phyloP scores from a whole-genome alignment of 176 grass and related monocot genomes.

The Musa acuminata region DNA sequence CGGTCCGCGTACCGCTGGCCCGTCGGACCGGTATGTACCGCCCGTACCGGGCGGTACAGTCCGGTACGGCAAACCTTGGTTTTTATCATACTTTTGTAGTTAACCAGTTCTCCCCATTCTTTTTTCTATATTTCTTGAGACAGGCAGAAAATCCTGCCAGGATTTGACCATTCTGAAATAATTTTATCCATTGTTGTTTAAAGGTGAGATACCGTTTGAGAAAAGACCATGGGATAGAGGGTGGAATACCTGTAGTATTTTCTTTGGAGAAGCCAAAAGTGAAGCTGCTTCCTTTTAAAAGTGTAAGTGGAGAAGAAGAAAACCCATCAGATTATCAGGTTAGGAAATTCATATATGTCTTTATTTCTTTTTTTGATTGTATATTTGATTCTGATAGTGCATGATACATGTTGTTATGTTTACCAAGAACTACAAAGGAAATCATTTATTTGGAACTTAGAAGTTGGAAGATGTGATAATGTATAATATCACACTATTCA shows the following conservation, averaged over 20 bases:
- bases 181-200: background rate
- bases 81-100: too few relatives aligned
- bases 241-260: slow-evolving; percentile 85
- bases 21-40: too few relatives aligned
- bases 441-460: background rate
- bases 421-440: background rate
- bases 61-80: too few relatives aligned
- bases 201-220: slow-evolving; percentile 79
- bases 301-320: slow-evolving; percentile 68
- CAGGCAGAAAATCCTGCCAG: background rate
- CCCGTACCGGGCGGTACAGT: too few relatives aligned
- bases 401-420: background rate
- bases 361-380: slow-evolving; percentile 6
- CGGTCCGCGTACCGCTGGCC: too few relatives aligned
- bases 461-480: background rate
- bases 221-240: slow-evolving; percentile 79
- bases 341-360: slow-evolving; percentile 8
- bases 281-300: slow-evolving; percentile 94
- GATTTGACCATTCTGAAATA: background rate
- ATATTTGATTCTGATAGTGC: background rate
- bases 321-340: slow-evolving; percentile 97
- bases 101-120: too few relatives aligned
- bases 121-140: too few relatives aligned
- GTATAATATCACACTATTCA: background rate
- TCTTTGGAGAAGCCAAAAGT: slow-evolving; percentile 84